Percentiles rank a stretch among this genome's conserved stretches.
Conservation (phyloP, 495 filamentous ascomycete genomes). For the Tetracladium setigerum region DNA sequence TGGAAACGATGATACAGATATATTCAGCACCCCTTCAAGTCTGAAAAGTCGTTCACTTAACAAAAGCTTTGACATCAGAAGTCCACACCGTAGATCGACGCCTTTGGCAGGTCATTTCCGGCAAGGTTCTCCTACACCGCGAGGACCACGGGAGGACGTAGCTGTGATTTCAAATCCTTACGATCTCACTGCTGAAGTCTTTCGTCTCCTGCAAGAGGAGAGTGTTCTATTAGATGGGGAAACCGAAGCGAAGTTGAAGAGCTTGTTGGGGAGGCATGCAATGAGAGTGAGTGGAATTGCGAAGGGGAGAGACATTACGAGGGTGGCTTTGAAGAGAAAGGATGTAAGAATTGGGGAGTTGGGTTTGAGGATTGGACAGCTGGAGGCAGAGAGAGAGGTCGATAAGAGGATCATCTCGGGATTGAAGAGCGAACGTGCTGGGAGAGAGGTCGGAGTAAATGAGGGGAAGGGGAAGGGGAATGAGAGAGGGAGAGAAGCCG, state of each 20-base stretch:
- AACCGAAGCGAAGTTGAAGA: constrained; percentile 34
- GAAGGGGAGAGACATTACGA: constrained; percentile 53
- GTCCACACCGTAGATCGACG: constrained; percentile 39
- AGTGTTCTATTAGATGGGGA: constrained; percentile 28
- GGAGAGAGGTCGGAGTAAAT: constrained; percentile 11
- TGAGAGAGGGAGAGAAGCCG: background rate
- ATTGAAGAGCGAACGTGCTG: constrained; percentile 17
- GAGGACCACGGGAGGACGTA: background rate
- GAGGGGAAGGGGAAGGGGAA: constrained; percentile 9
- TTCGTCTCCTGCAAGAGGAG: constrained; percentile 42
- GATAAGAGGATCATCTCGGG: constrained; percentile 36
- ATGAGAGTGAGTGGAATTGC: constrained; percentile 48
- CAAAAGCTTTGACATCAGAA: constrained; percentile 16
- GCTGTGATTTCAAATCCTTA: constrained; percentile 15
- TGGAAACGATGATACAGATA: constrained; percentile 14
- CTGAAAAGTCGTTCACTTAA: constrained; percentile 21
- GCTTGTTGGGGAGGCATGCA: constrained; percentile 47
- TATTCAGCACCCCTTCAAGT: constrained; percentile 20
- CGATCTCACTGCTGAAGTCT: constrained; percentile 42
- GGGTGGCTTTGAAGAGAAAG: constrained; percentile 52
- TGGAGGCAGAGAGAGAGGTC: constrained; percentile 45
- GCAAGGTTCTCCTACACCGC: constrained; percentile 3
- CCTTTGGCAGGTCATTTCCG: constrained; percentile 32
- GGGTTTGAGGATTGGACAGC: constrained; percentile 32
- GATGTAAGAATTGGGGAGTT: constrained; percentile 51